Base-by-base conservation (phyloP, 2,329 filamentous ascomycete species). In the Fusarium temperatum region DNA sequence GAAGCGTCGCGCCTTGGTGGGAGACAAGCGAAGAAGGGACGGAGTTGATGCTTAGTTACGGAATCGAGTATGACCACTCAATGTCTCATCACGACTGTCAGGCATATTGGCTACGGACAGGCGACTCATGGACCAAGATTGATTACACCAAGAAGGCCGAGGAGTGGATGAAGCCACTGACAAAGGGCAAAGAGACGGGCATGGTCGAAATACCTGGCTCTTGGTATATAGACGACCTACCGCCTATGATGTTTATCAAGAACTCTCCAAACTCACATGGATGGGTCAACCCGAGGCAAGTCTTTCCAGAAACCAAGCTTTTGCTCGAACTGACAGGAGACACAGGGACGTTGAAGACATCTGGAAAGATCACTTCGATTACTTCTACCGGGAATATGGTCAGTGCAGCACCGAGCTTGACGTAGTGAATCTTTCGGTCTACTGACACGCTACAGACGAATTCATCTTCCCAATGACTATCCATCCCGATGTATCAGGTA, bases 1-100 rank as follows among this genome's bases (percentile, higher is more conserved):
- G 93, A 3, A 91, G 88, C 44, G 92, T 94, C 0, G 92, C 92
- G 3, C 93, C 93, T 0, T 95, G 84, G 86, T 95, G 92, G 92
- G 92, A 94, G 78, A 90, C 89, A 3, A 90, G 88, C 66, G 87
- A 89, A 72, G 92, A 94, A 78, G 91, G 91, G 32, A 89, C 89
- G 1, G 88, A 92, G 73, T 82, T 93, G 26, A 83, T 93, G 74
- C 85, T 92, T 24, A 86, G 85, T 73, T 92, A 93, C 77, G 91
- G 91, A 35, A 89, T 93, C 74, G 90, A 92, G 75, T 93, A 93
- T 77, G 91, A 93, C 76, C 91, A 93, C 78, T 88, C 85, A 66
- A 91, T 93, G 88, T 66, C 67, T 17, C 74, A 24, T 94, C 57
- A 93, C 89, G 91, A 93, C 78, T 91, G 89, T 71, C 87, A 90